Percentiles rank a stretch among this genome's conserved stretches.
These are phyloP conservation scores for Thalassia testudinum DNA, from an alignment of 116 monocot species.

Conservation along the genomic window DNA sequence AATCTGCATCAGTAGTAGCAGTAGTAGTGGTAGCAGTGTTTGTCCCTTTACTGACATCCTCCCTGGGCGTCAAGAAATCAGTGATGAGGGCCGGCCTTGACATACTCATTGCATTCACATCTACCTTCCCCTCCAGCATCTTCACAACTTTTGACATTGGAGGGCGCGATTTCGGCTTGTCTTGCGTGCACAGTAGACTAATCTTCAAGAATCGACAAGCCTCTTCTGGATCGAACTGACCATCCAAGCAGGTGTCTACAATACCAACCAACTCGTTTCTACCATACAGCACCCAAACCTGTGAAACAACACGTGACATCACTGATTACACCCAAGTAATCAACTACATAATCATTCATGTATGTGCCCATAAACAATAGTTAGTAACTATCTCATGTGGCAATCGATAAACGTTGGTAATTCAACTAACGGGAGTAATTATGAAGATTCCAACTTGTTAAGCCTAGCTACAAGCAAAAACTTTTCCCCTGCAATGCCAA, in stretches of 20 bases:
- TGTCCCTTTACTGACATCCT: not conserved
- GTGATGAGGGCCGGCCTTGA: constrained; percentile 8
- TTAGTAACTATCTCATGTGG: too few relatives aligned
- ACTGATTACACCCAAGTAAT: not conserved
- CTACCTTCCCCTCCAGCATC: constrained; percentile 7
- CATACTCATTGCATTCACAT: constrained; percentile 2
- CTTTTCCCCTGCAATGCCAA: too few relatives aligned
- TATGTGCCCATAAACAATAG: too few relatives aligned
- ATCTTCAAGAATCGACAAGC: constrained; percentile 21
- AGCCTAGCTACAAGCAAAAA: too few relatives aligned
- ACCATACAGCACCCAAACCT: constrained; percentile 25
- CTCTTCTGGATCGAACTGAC: constrained; percentile 16
- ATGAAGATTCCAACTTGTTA: too few relatives aligned
- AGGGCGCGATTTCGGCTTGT: constrained; percentile 22
- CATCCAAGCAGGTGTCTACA: constrained; percentile 15
- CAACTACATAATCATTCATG: too few relatives aligned
- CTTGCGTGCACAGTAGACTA: constrained; percentile 43
- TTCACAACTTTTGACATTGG: constrained; percentile 9
- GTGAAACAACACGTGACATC: not conserved
- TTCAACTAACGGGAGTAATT: too few relatives aligned
- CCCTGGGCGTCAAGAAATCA: constrained; percentile 4
- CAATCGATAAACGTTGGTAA: too few relatives aligned
- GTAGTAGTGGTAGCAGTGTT: too few relatives aligned
- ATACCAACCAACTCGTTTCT: constrained; percentile 10
- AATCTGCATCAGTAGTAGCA: too few relatives aligned